Base-by-base conservation (phyloP, 192 early-diverging fungal species). In the Helicostylum pulchrum region DNA sequence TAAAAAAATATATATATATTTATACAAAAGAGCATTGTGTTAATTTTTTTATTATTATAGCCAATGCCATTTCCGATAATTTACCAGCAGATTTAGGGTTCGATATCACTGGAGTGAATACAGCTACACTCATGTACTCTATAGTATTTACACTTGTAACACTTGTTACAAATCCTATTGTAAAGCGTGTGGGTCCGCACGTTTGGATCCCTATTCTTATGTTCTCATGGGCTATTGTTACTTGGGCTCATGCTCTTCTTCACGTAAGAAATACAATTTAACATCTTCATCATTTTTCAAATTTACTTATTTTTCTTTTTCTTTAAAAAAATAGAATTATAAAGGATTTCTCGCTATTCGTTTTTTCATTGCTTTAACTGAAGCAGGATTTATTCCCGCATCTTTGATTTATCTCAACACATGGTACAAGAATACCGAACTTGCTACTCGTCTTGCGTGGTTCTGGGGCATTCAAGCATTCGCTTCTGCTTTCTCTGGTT, bases 401-500 rank as follows among this genome's bases (percentile, higher is more conserved):
- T 53, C 49, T 32, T n/a, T 68, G 26, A 46, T 79, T 26, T 84
- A 84, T 48, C 62, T 83, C n/a, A 79, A 73, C 0, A 68, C 62
- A 1, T 80, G 76, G 55, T 84, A 84, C 74, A 84, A 80, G 52
- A 72, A 71, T 7, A 70, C 68, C 3, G 82, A 84, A 52, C 71
- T 84, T 54, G 78, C 82, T 36, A 61, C 75, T 2, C 62, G 82
- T 15, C 68, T 85, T 31, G 65, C 75, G 7, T 77, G 74, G 65
- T 85, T 85, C 57, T 85, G 80, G 78, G 67, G 67, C 45, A 64
- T 77, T 12, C 69, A 79, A 20, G 45, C 80, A 12, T 42, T 87
- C 3, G 77, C 85, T 23, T 78, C 78, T 11, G 78, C 82, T n/a
- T 73, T 75, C 48, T 76, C 79, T 11, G 82, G 84, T 23, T 50